These are phyloP conservation scores for Pezicula radicicola DNA, from an alignment of 2,329 filamentous ascomycete genomes.

Conservation along the genomic window DNA sequence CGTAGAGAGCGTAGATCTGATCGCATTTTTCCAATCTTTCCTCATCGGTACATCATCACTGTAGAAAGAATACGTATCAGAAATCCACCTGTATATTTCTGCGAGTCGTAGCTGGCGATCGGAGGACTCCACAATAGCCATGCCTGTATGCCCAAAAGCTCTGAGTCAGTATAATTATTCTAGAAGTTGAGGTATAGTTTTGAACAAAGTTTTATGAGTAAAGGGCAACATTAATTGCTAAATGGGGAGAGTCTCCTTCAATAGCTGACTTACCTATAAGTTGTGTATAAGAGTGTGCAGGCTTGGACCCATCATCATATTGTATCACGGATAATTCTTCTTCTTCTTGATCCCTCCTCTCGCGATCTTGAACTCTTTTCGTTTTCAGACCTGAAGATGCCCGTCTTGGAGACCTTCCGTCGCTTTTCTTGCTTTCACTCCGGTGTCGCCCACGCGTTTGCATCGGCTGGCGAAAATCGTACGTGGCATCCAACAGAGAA, in stretches of 20 bases:
- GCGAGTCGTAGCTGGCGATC: conserved; percentile 1
- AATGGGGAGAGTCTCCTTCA: too few species aligned
- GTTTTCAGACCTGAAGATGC: neutral
- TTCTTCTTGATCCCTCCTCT: neutral
- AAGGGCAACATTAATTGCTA: too few species aligned
- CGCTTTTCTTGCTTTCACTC: neutral
- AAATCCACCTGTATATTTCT: conserved; percentile 1
- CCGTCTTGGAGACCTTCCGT: neutral
- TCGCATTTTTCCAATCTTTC: conserved; percentile 1
- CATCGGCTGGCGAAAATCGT: too few species aligned
- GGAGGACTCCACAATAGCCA: neutral
- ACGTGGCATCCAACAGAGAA: too few species aligned
- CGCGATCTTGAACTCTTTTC: neutral
- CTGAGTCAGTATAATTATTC: too few species aligned
- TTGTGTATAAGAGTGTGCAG: neutral
- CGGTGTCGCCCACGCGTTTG: neutral
- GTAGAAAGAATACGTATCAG: conserved; percentile 1
- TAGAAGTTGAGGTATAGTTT: too few species aligned
- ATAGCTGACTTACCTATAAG: neutral
- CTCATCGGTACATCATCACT: neutral
- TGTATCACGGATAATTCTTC: neutral
- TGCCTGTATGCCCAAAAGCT: neutral
- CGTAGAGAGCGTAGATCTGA: neutral
- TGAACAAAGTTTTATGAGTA: too few species aligned
- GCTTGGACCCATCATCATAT: neutral